These are phyloP conservation scores for Medicago lupulina DNA, from an alignment of 306 rosid genomes.

Conservation along the genomic window DNA sequence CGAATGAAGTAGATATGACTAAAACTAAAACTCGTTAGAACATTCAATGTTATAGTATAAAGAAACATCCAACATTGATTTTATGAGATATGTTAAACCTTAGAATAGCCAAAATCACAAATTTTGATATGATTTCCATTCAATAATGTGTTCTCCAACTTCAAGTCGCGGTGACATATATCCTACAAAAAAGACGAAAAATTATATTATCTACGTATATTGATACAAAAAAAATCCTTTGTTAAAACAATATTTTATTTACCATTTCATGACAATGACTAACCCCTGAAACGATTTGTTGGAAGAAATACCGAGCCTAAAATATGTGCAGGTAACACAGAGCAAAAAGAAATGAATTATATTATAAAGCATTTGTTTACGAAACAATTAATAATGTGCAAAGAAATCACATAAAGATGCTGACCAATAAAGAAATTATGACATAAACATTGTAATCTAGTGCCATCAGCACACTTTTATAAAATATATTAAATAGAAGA, in stretches of 20 bases:
- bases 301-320: conserved; percentile 77
- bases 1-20: conserved; percentile 72
- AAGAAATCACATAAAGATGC: no score
- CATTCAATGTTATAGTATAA: no score
- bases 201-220: conserved; percentile 3
- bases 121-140: conserved; percentile 73
- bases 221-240: no score
- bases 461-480: no score
- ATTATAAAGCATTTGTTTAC: no score
- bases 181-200: conserved; percentile 49
- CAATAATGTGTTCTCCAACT: conserved; percentile 67
- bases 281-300: conserved; percentile 73
- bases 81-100: conserved; percentile 47
- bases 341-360: conserved; percentile 15
- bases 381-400: no score
- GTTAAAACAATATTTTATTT: conserved; percentile 27
- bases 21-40: conserved; percentile 38
- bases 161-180: conserved; percentile 78
- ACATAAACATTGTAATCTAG: no score
- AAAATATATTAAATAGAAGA: no score
- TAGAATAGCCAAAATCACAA: conserved; percentile 81
- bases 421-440: no score
- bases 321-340: conserved; percentile 7
- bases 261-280: conserved; percentile 67
- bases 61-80: no score